Evolutionary conservation across 2,329 filamentous ascomycete genomes (phyloP), one percentile per base, ranked within the genome.

Genomic region (Alternaria gaisen): DNA sequence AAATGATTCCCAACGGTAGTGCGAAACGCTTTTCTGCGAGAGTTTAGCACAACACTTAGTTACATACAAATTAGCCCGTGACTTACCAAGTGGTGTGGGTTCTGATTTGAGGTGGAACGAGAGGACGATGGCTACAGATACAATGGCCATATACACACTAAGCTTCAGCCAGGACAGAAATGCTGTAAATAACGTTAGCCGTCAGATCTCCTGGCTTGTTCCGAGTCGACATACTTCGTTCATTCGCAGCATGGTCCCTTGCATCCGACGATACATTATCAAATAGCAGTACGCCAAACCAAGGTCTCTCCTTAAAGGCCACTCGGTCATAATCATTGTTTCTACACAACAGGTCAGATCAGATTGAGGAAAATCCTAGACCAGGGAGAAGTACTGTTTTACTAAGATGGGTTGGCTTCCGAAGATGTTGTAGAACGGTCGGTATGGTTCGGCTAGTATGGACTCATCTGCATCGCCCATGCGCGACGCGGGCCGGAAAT

Each of bases 151-250:
- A 81, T 97, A 97, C 70, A 97, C 87, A 32, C 91, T 90, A 2
- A 98, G 86, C 4, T 94, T 89, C 20, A 98, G 87, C 86, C 95
- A 97, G 2, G 94, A 95, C 28, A 98, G 89, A 75, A 97, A 97
- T 0, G 87, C 80, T 83, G 56, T 22, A 20, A 0, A 5, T 2
- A n/a, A 16, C 2, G n/a, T 73, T 43, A 74, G 56, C 16, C 16
- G 6, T 9, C 11, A 1, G 2, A 50, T 18, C 5, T 16, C 3
- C 26, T 26, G 1, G 20, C 18, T 16, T 44, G 28, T 24, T 24
- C 3, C 24, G 10, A 8, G 1, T 28, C 16, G 36, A 3, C 16
- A 10, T 75, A 83, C 82, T 93, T 77, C 91, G 82, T 79, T 94
- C 91, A 64, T 93, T 93, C 48, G 91, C 91, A 73, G 90, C 91